A percentile compares a stretch with the other conserved stretches of the same genome.
Conservation (phyloP, 2,329 filamentous ascomycete species). For the Talaromyces sp. region DNA sequence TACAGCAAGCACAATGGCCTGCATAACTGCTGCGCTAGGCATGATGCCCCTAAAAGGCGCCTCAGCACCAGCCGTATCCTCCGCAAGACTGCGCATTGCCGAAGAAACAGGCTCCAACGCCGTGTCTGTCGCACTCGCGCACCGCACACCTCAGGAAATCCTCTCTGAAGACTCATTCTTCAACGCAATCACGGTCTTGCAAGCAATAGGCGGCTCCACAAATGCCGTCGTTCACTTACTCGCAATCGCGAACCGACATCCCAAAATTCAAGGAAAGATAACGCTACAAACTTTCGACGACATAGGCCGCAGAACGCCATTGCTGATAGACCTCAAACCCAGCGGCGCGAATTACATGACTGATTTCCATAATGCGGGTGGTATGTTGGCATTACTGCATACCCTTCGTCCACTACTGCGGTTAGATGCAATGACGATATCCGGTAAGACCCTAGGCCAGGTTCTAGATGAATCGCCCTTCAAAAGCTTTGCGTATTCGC, state of each 20-base stretch:
- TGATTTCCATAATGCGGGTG: slow-evolving; percentile 55
- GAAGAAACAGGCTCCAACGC: slow-evolving; percentile 54
- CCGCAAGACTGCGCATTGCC: slow-evolving; percentile 51
- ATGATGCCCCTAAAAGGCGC: slow-evolving; percentile 54
- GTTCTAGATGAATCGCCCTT: slow-evolving; percentile 44
- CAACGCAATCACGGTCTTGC: slow-evolving; percentile 54
- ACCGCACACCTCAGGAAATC: slow-evolving; percentile 44
- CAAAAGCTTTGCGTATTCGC: slow-evolving; percentile 41
- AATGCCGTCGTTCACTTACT: slow-evolving; percentile 56
- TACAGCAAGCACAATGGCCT: slow-evolving; percentile 58
- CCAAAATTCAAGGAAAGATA: slow-evolving; percentile 44
- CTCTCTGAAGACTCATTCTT: slow-evolving; percentile 48
- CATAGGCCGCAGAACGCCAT: slow-evolving; percentile 46
- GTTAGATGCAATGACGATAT: slow-evolving; percentile 47
- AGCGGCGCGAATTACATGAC: slow-evolving; percentile 55
- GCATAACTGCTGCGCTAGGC: slow-evolving; percentile 51
- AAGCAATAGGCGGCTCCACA: slow-evolving; percentile 56
- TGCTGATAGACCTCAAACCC: slow-evolving; percentile 53
- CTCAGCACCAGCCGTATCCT: slow-evolving; percentile 53
- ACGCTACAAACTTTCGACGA: slow-evolving; percentile 48
- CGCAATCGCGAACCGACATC: slow-evolving; percentile 55
- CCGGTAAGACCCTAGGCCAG: slow-evolving; percentile 48
- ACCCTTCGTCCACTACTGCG: slow-evolving; percentile 47
- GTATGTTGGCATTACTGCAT: slow-evolving; percentile 50
- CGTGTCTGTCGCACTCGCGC: slow-evolving; percentile 41